Conservation (phyloP, 169 alveolate species). For the Theileria luwenshuni region DNA sequence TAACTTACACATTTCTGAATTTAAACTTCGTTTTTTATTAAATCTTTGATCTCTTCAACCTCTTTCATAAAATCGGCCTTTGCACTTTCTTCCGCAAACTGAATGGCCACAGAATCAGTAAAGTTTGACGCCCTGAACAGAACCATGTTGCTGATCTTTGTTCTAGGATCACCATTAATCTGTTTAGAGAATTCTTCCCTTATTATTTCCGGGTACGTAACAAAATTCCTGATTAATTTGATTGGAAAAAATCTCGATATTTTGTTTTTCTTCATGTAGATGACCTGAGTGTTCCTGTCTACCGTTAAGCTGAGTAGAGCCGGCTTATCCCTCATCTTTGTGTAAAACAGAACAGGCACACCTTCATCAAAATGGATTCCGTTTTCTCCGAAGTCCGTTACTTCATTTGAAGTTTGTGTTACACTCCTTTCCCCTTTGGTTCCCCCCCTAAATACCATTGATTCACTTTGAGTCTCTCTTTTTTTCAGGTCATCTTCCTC, state of each 20-base stretch:
- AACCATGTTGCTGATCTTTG: conserved; percentile 24
- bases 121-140: conserved; percentile 60
- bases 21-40: conserved; percentile 30
- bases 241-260: conserved; percentile 66
- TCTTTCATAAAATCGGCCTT: conserved; percentile 41
- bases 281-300: conserved; percentile 51
- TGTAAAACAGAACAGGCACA: conserved; percentile 59
- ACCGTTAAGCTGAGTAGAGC: conserved; percentile 46
- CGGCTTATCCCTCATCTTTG: conserved; percentile 50
- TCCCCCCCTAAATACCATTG: background rate
- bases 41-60: conserved; percentile 24
- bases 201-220: conserved; percentile 37
- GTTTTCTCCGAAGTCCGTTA: background rate
- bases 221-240: conserved; percentile 58
- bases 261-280: conserved; percentile 51
- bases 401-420: background rate
- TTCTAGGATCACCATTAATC: conserved; percentile 26
- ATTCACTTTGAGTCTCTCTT: background rate
- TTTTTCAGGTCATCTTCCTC: background rate
- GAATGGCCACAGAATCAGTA: conserved; percentile 65
- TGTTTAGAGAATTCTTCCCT: conserved; percentile 47
- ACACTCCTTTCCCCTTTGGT: background rate
- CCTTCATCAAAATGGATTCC: conserved; percentile 19
- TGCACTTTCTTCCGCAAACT: conserved; percentile 46
- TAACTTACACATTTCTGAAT: background rate